Base-by-base conservation (phyloP, 2,329 filamentous ascomycete species). In the Talaromyces sp. region DNA sequence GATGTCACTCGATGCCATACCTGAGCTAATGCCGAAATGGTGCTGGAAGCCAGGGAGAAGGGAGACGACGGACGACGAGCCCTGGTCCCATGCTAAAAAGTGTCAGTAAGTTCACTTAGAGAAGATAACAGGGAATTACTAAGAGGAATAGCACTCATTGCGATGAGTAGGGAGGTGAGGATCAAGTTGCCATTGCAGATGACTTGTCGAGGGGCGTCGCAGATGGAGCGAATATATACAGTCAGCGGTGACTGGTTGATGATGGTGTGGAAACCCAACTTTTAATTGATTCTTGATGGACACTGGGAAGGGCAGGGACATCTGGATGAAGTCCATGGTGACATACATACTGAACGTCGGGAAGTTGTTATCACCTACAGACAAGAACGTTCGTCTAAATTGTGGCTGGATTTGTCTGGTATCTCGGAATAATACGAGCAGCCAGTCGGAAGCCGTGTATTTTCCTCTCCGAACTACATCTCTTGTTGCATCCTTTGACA, bases 21-120 rank as follows among this genome's bases (percentile, higher is more conserved):
- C 42, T 9, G 42, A 47, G 42, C 42, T 47, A 16, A 47, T 23
- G 18, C 42, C n/a, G 18, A 47, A 78, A 14, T 71, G 66, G 14
- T 73, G 33, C 61, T 75, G 69, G 62, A 78, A 78, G n/a, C 74
- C 68, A 3, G 71, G 69, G 2, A 78, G 68, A 4, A 70, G 72
- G 1, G 75, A 67, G 0, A 78, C 63, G 1, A 70, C 65, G 2
- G 75, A 64, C 6, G 70, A 62, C 2, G 72, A 72, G 9, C 71
- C 72, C 65, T 76, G 72, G 54, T 74, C 71, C 72, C 70, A 76
- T 36, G 69, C 73, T 73, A 54, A 42, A 4, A 14, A 44, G 50
- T n/a, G n/a, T 56, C 52, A 31, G 28, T 8, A 57, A 57, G 31
- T 58, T 2, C 12, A 44, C 6, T 9, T 9, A 44, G 18, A 14